These are phyloP conservation scores for Carpinus fangiana DNA, from an alignment of 306 rosid species.

Conservation along the genomic window DNA sequence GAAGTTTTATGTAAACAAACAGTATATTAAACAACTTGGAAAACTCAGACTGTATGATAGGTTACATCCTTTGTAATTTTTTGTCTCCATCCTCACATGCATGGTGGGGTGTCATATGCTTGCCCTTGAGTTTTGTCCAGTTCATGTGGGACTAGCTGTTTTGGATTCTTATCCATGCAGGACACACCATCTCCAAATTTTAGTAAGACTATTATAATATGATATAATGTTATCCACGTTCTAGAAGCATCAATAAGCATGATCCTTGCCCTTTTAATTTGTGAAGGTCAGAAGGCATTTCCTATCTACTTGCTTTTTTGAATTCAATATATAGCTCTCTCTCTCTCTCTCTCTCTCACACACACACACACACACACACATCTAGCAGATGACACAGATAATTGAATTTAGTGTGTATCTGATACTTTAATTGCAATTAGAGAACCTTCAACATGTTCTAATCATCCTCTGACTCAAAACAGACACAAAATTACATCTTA, in stretches of 20 bases:
- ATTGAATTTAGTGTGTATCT: not conserved
- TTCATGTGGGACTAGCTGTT: constrained; percentile 35
- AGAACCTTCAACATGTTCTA: not conserved
- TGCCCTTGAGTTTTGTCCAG: constrained; percentile 26
- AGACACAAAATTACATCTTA: not conserved
- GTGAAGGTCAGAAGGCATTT: constrained; percentile 30
- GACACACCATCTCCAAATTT: constrained; percentile 20
- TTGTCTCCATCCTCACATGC: constrained; percentile 23
- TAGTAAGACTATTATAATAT: not conserved
- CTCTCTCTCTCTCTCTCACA: constrained; percentile 12
- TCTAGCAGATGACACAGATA: not conserved
- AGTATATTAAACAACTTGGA: not conserved
- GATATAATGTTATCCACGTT: not conserved
- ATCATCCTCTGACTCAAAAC: not conserved
- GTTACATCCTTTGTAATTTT: not conserved
- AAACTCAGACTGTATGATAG: not conserved
- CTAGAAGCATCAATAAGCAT: constrained; percentile 8
- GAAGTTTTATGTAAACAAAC: not conserved
- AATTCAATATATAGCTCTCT: constrained; percentile 29
- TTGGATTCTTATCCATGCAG: constrained; percentile 24
- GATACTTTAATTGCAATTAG: not conserved
- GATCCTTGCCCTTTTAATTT: constrained; percentile 35
- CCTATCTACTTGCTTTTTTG: constrained; percentile 21
- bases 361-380: not conserved
- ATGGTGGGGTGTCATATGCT: constrained; percentile 23